Base-by-base conservation (phyloP, 2,329 filamentous ascomycete species). In the Pseudogymnoascus sp. region DNA sequence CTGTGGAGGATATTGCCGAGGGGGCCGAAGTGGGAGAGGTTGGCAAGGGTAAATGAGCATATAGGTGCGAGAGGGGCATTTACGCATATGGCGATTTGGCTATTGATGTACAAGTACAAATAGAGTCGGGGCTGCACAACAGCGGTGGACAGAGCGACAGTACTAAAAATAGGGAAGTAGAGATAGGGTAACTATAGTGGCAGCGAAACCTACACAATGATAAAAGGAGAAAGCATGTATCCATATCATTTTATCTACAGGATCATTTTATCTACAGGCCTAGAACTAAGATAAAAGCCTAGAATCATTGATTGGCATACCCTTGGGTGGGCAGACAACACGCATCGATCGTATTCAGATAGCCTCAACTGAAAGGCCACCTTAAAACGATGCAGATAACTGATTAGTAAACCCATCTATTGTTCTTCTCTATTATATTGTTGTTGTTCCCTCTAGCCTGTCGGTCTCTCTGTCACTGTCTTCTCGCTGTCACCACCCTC, bases 1-100 rank as follows among this genome's bases (percentile, higher is more conserved):
- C 27, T 59, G 58, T 27, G 25, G 39, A 63, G 39, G 51, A 61
- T n/a, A 29, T 29, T 31, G 25, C 7, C 5, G 59, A 29, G 21
- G 63, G 66, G 7, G 58, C 63, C 31, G 51, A 27, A 39, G 51
- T 63, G 58, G 61, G 13, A 13, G 58, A 39, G n/a, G 2, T 15
- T n/a, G 13, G 35, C 1, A 59, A 59, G 29, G 35, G 13, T 13
- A 59, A 8, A 12, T 59, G 35, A 41, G 27, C 12, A 12, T 4
- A 59, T 59, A 15, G 25, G 12, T 27, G 8, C n/a, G 17, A 39
- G 17, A 5, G 13, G 13, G 10, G 13, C 4, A 59, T 59, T 39
- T 59, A 59, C 7, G 12, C 12, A 27, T 25, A 13, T 12, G 6
- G 33, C 4, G 3, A 2, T 59, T 59, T 10, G 10, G 33, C 27